Base-by-base conservation (phyloP, 2,329 filamentous ascomycete species). In the Phialophora chinensis region DNA sequence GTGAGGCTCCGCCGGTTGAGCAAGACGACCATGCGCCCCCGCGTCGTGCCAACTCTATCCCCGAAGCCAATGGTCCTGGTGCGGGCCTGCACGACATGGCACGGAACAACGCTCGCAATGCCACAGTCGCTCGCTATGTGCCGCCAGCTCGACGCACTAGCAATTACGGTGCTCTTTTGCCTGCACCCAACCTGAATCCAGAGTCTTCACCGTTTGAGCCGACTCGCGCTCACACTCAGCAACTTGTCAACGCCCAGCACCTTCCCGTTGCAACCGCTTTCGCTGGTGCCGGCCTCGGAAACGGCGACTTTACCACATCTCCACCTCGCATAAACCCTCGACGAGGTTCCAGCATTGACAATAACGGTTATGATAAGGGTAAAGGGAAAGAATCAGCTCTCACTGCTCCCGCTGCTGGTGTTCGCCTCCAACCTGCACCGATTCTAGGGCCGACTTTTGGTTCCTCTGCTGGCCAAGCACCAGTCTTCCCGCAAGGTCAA, bases 311-410 rank as follows among this genome's bases (percentile, higher is more conserved):
- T 23, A 31, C 29, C 25, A 67, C 53, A 53, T 52, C 65, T 50
- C 58, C 64, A 52, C 47, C 62, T 38, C 62, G 62, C 31, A 60
- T 63, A 62, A 67, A 49, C 62, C 65, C 65, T 4, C 57, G 44
- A 54, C 64, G 59, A n/a, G 14, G 12, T 25, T 27, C 31, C 6
- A 54, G 33, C 17, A 52, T 52, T 23, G 5, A 23, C 14, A 52
- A 23, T 23, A 25, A 52, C 23, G 12, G 20, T 52, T 7, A 2
- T 23, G 33, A 53, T 23, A 38, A 20, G 49, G 59, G 49, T 35
- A 63, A 66, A 14, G 56, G 27, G 8, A 62, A 33, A 25, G 52
- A 49, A n/a, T 27, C 58, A 29, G 54, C 56, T 62, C 53, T 53
- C n/a, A n/a, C 35, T 10, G 8, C 25, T 14, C 25, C 44, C 44